Conservation (phyloP, 108 stramenopile genomes). For the Pseudonitzschia multistriata region DNA sequence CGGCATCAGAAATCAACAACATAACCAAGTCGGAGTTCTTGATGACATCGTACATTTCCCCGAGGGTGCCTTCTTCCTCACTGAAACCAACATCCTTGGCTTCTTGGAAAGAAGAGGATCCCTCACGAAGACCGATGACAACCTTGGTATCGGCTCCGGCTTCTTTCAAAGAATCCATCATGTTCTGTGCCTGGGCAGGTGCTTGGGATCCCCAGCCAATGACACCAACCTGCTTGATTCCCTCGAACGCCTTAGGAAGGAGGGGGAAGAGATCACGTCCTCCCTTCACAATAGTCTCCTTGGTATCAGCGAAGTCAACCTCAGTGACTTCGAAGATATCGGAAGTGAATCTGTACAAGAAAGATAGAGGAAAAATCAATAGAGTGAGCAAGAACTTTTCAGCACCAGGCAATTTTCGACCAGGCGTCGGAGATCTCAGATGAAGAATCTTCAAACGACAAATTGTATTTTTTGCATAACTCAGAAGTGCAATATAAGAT, state of each 20-base stretch:
- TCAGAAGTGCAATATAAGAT: slow-evolving; percentile 63
- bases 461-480: slow-evolving; percentile 15
- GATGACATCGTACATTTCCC: slow-evolving; percentile 97
- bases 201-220: slow-evolving; percentile 99
- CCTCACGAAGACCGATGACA: slow-evolving; percentile 92
- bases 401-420: background rate
- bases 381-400: background rate
- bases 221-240: slow-evolving; percentile 93
- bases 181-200: slow-evolving; percentile 97
- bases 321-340: slow-evolving; percentile 85
- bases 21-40: slow-evolving; percentile 92
- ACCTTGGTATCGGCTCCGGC: slow-evolving; percentile 86
- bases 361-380: background rate
- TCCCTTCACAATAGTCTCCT: slow-evolving; percentile 95
- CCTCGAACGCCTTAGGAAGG: slow-evolving; percentile 93
- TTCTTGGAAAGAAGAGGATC: slow-evolving; percentile 87
- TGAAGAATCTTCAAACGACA: background rate
- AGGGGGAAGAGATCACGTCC: slow-evolving; percentile 95
- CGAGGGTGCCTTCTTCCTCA: slow-evolving; percentile 90
- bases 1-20: slow-evolving; percentile 95
- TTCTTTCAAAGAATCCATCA: slow-evolving; percentile 85
- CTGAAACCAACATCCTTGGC: slow-evolving; percentile 89
- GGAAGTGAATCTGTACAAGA: slow-evolving; percentile 66
- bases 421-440: background rate
- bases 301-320: slow-evolving; percentile 88